Evolutionary conservation across 2,329 filamentous ascomycete genomes (phyloP).

Genomic region (Gaeumannomyces sp.): DNA sequence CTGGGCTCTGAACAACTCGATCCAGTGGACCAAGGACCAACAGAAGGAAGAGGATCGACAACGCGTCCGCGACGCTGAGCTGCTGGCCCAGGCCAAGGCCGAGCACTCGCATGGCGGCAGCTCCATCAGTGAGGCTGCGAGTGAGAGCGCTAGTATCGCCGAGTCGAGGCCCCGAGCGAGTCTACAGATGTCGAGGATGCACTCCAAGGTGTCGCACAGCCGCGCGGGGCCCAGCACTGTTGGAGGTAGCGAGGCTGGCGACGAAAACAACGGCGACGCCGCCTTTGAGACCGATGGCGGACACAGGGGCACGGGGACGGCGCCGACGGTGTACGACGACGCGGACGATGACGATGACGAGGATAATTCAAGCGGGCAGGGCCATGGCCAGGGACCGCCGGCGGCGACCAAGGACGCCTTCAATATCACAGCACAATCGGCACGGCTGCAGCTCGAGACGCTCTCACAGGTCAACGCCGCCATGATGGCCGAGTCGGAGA

Average conservation of each 20-base stretch:
- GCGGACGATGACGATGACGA: conserved; percentile 64
- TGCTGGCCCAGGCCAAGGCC: conserved; percentile 70
- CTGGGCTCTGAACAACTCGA: conserved; percentile 97
- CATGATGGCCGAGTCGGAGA: conserved; percentile 62
- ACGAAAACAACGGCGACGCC: conserved; percentile 43
- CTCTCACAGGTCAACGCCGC: conserved; percentile 81
- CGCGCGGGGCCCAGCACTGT: conserved; percentile 36
- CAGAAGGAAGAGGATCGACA: conserved; percentile 82
- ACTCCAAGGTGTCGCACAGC: conserved; percentile 30
- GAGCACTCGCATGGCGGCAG: conserved; percentile 52
- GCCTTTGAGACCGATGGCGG: conserved; percentile 30
- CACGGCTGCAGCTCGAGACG: conserved; percentile 85
- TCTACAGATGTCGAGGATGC: conserved; percentile 37
- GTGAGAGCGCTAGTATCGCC: conserved; percentile 46
- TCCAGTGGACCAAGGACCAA: conserved; percentile 97
- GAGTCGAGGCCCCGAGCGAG: conserved; percentile 37
- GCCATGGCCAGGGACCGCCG: conserved; percentile 59
- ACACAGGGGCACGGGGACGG: conserved; percentile 19
- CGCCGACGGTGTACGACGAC: conserved; percentile 27
- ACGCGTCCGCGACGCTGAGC: conserved; percentile 66
- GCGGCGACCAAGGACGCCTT: conserved; percentile 85
- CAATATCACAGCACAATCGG: conserved; percentile 94
- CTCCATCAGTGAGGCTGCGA: conserved; percentile 39
- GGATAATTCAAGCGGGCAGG: conserved; percentile 62
- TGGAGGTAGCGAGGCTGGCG: conserved; percentile 43